Evolutionary conservation across 106 monocot genomes (phyloP), one percentile per base, ranked within the genome.

Genomic region (Phalaenopsis aphrodite): DNA sequence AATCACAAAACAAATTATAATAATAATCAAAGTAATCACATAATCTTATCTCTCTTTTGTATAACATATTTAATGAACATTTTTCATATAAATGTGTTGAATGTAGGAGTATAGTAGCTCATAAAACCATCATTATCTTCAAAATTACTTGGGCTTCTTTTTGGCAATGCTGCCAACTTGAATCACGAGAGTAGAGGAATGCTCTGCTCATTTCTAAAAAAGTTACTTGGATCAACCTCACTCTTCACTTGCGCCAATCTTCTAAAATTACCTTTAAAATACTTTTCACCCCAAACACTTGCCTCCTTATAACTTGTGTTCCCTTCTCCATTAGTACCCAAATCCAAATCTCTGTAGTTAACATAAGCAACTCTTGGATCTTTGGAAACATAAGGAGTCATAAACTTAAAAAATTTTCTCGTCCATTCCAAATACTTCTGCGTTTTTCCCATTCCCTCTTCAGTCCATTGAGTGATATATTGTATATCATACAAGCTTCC

Each of bases 251-350:
- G 4, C 2, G 84, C 87, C 41, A 87, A 41, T 24, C 82, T 81
- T 46, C 61, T 56, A n/a, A 79, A 87, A 37, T 87, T 87, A 1
- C 56, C 61, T 37, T 76, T 83, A 58, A 85, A 88, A 39, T 88
- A 88, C 69, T 68, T 82, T 23, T 77, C 58, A 3, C 80, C 89
- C 89, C 89, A 90, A 14, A 75, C 78, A 57, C 47, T 85, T 6
- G 77, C 78, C 41, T 49, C 43, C 39, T 46, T 66, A 47, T 47
- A 46, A 8, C 55, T 68, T 56, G 79, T 46, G 19, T 78, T 75
- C 39, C 61, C 76, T 42, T 80, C 81, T 36, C 69, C 55, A 17
- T 75, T 81, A 17, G 37, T 45, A 0, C 75, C 81, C 75, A 81
- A 61, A 61, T 81, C 81, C 75, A 81, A 41, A 37, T 81, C 81